phyloP scores from a whole-genome alignment of 257 asterid species.

The Schizonepeta tenuifolia region DNA sequence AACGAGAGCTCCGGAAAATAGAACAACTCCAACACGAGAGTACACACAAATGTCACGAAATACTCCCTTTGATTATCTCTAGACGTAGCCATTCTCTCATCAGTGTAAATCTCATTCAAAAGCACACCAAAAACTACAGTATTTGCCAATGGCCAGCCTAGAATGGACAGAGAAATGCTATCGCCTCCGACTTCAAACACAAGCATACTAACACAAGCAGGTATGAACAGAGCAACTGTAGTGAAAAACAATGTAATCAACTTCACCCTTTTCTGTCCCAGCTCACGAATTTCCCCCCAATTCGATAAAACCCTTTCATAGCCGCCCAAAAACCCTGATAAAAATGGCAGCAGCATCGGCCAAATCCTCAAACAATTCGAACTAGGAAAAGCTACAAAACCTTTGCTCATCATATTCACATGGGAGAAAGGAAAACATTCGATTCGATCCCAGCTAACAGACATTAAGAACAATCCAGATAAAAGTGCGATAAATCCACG shows the following conservation, averaged over 20 bases:
- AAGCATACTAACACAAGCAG: constrained; percentile 81
- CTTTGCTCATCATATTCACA: constrained; percentile 55
- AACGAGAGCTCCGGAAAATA: constrained; percentile 83
- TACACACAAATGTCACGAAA: constrained; percentile 69
- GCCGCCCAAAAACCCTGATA: constrained; percentile 80
- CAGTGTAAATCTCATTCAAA: constrained; percentile 75
- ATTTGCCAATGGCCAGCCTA: constrained; percentile 87
- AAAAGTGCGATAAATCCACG: constrained; percentile 72
- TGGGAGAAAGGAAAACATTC: constrained; percentile 87
- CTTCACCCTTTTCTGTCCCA: constrained; percentile 68
- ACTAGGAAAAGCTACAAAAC: constrained; percentile 57
- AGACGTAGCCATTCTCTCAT: constrained; percentile 58
- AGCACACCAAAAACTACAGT: constrained; percentile 93
- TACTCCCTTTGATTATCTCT: constrained; percentile 75
- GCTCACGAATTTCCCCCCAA: constrained; percentile 64
- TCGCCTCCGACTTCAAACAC: constrained; percentile 86
- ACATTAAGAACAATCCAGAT: constrained; percentile 64
- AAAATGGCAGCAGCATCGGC: constrained; percentile 90
- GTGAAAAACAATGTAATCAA: constrained; percentile 74
- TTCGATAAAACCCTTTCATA: constrained; percentile 66
- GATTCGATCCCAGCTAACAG: constrained; percentile 90
- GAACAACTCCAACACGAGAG: constrained; percentile 77
- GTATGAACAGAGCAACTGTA: constrained; percentile 64
- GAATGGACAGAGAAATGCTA: constrained; percentile 56
- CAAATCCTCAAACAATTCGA: constrained; percentile 72